These are phyloP conservation scores for Barbatosphaeria neglecta DNA, from an alignment of 495 filamentous ascomycete genomes.

Conservation along the genomic window DNA sequence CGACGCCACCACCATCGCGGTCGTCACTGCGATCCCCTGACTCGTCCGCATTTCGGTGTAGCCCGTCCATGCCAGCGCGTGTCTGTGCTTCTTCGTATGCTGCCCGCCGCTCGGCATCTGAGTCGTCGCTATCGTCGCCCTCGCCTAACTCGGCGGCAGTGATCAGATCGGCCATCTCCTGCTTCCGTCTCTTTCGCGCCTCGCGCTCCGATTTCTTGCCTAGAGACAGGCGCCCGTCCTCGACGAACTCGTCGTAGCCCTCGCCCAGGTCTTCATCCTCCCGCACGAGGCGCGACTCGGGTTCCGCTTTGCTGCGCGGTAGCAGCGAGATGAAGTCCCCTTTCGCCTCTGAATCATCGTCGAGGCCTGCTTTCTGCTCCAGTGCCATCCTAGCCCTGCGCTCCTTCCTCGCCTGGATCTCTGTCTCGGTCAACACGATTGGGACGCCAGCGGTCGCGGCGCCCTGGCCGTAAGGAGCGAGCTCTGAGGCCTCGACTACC, in stretches of 20 bases:
- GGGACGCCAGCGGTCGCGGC: conserved; percentile 4
- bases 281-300: conserved; percentile 61
- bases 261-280: conserved; percentile 94
- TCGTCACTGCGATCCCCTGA: conserved; percentile 17
- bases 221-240: conserved; percentile 69
- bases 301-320: conserved; percentile 33
- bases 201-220: conserved; percentile 73
- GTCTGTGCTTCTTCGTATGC: conserved; percentile 89
- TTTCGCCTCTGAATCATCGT: conserved; percentile 30
- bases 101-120: conserved; percentile 64
- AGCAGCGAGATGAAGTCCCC: conserved; percentile 34
- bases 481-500: conserved; percentile 45
- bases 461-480: conserved; percentile 1
- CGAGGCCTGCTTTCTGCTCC: conserved; percentile 63
- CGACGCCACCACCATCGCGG: conserved; percentile 7
- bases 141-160: conserved; percentile 56
- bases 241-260: conserved; percentile 85
- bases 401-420: conserved; percentile 87
- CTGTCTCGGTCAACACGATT: conserved; percentile 63
- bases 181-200: conserved; percentile 50
- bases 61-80: conserved; percentile 63
- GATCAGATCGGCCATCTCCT: conserved; percentile 77
- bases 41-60: conserved; percentile 24
- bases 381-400: conserved; percentile 68
- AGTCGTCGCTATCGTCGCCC: conserved; percentile 55